Conservation (phyloP, 768 basidiomycete genomes). For the Pleurotus platypus region DNA sequence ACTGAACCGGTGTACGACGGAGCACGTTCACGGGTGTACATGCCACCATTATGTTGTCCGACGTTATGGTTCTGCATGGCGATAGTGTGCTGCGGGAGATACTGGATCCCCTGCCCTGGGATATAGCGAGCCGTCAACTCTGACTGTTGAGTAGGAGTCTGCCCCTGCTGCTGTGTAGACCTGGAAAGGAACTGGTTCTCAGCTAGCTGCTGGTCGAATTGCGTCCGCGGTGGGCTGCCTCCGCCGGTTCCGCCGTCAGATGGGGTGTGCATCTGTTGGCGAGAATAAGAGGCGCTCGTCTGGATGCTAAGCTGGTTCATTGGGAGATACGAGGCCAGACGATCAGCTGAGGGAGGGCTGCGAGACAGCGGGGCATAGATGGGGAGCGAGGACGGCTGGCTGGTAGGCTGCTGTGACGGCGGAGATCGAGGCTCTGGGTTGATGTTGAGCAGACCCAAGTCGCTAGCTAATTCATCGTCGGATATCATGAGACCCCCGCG, state of each 20-base stretch:
- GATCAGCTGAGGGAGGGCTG: conserved; percentile 50
- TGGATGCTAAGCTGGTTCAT: conserved; percentile 58
- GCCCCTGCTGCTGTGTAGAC: conserved; percentile 20
- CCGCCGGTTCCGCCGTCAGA: conserved; percentile 56
- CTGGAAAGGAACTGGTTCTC: conserved; percentile 33
- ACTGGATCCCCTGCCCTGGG: conserved; percentile 64
- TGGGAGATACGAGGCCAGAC: conserved; percentile 50
- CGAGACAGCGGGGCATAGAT: conserved; percentile 70
- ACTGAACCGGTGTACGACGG: conserved; percentile 35
- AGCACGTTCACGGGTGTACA: conserved; percentile 38
- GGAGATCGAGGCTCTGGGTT: conserved; percentile 37
- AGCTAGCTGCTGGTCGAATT: conserved; percentile 42
- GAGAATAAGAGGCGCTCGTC: conserved; percentile 37
- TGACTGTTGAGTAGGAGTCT: conserved; percentile 20
- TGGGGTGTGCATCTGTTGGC: conserved; percentile 54
- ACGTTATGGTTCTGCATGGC: conserved; percentile 17
- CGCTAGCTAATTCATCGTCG: conserved; percentile 78
- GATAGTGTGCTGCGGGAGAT: conserved; percentile 35
- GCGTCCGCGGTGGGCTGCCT: conserved; percentile 40
- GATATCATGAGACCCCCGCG: conserved; percentile 65
- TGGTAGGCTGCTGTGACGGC: conserved; percentile 50
- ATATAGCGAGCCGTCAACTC: conserved; percentile 58
- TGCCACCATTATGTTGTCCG: conserved; percentile 18
- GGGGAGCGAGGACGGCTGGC: conserved; percentile 73
- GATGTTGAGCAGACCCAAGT: conserved; percentile 63